Percentiles rank a stretch among this genome's conserved stretches.
Conservation (phyloP, 2,329 filamentous ascomycete species). For the Exophiala xenobiotica region DNA sequence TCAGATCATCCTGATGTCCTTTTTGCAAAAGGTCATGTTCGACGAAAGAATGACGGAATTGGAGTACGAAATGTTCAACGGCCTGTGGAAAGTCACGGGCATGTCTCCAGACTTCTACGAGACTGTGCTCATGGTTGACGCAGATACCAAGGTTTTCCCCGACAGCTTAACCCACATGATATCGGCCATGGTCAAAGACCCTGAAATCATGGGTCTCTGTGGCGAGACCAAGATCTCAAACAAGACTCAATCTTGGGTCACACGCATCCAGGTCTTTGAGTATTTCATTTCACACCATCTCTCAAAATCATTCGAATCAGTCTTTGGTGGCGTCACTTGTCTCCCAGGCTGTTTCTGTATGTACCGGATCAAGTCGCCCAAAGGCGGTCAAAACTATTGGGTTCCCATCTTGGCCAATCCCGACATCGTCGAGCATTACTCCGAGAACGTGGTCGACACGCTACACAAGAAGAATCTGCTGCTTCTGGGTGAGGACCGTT, state of each 20-base stretch:
- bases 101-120: conserved; percentile 99
- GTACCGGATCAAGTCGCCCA: conserved; percentile 99
- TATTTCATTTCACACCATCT: conserved; percentile 95
- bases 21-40: conserved; percentile 99
- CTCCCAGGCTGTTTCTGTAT: conserved; percentile 99
- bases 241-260: conserved; percentile 91
- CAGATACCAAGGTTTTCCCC: conserved; percentile 98
- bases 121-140: conserved; percentile 97
- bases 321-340: conserved; percentile 98
- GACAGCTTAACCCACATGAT: conserved; percentile 99
- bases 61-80: conserved; percentile 99
- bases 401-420: conserved; percentile 97
- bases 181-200: conserved; percentile 97
- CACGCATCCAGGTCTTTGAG: conserved; percentile 98
- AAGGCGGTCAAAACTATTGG: conserved; percentile 99
- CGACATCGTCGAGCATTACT: conserved; percentile 98
- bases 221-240: conserved; percentile 99
- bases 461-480: conserved; percentile 96
- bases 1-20: conserved; percentile 99
- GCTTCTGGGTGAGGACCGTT: conserved; percentile 88
- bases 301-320: conserved; percentile 94
- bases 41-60: conserved; percentile 99
- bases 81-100: conserved; percentile 96
- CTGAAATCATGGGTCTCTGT: conserved; percentile 97
- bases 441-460: conserved; percentile 97